Percentiles rank a stretch among this genome's conserved stretches.
Conservation (phyloP, 345 rosid species). For the Adansonia digitata region DNA sequence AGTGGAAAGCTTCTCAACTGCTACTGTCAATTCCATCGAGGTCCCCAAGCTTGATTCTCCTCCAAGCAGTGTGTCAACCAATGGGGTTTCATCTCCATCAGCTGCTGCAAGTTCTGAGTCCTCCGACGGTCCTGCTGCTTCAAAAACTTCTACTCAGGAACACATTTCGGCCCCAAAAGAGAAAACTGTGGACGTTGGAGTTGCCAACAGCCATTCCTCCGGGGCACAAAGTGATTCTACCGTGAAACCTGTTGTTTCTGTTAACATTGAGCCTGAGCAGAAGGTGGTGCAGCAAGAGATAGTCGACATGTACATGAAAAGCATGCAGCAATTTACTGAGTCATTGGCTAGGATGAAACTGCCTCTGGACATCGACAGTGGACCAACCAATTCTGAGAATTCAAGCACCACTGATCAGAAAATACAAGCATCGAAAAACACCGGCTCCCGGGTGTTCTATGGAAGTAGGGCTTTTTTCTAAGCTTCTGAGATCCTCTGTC, state of each 20-base stretch:
- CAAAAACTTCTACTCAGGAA: slow-evolving; percentile 42
- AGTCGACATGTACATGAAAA: slow-evolving; percentile 98
- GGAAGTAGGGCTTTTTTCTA: slow-evolving; percentile 98
- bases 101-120: slow-evolving; percentile 56
- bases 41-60: slow-evolving; percentile 67
- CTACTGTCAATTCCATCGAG: slow-evolving; percentile 41
- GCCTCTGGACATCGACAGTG: slow-evolving; percentile 76
- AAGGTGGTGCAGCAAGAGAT: slow-evolving; percentile 88
- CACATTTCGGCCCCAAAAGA: slow-evolving; percentile 40
- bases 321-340: slow-evolving; percentile 99
- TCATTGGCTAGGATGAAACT: slow-evolving; percentile 99
- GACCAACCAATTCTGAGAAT: slow-evolving; percentile 66
- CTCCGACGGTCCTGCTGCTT: slow-evolving; percentile 39
- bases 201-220: slow-evolving; percentile 45
- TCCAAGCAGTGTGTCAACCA: slow-evolving; percentile 70
- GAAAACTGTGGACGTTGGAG: slow-evolving; percentile 33
- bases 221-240: slow-evolving; percentile 34
- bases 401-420: slow-evolving; percentile 81
- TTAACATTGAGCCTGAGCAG: slow-evolving; percentile 66
- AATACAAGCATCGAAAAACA: slow-evolving; percentile 51
- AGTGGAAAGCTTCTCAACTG: slow-evolving; percentile 47
- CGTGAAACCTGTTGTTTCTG: slow-evolving; percentile 41
- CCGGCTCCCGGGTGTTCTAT: slow-evolving; percentile 84
- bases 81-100: slow-evolving; percentile 69
- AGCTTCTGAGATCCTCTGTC: slow-evolving; percentile 30